Conservation (phyloP, 176 grass and related monocot species). For the Tillandsia fasciculata region DNA sequence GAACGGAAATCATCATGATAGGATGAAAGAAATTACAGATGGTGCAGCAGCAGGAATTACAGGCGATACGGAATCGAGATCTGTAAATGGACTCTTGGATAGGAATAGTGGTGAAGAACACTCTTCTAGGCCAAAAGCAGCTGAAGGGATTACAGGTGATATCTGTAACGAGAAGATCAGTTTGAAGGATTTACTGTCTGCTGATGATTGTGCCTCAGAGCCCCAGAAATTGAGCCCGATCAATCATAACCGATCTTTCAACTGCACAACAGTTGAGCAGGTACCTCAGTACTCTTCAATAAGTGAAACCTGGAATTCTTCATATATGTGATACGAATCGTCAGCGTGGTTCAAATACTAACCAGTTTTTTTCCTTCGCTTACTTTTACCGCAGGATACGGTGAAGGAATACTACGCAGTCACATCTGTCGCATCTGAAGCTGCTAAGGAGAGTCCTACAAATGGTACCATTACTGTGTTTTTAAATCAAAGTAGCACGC, state of each 20-base stretch:
- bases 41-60: conserved; percentile 15
- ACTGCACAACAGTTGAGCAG: conserved; percentile 34
- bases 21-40: conserved; percentile 13
- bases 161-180: conserved; percentile 14
- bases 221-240: conserved; percentile 2
- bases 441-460: not conserved
- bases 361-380: not conserved
- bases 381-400: conserved; percentile 26
- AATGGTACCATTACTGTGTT: not conserved
- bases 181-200: conserved; percentile 5
- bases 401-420: conserved; percentile 18
- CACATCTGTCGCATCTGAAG: conserved; percentile 20
- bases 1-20: conserved; percentile 15
- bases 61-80: conserved; percentile 16
- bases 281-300: conserved; percentile 9
- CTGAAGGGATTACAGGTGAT: not conserved
- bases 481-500: not conserved
- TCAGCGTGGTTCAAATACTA: too few relatives aligned
- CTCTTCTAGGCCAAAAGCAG: conserved; percentile 2
- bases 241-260: conserved; percentile 20
- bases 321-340: not conserved
- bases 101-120: conserved; percentile 7
- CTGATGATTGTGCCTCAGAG: conserved; percentile 24
- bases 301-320: too few relatives aligned
- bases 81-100: conserved; percentile 22